phyloP scores from a whole-genome alignment of 78 protist genomes.

The Speleostelium caveatum region DNA sequence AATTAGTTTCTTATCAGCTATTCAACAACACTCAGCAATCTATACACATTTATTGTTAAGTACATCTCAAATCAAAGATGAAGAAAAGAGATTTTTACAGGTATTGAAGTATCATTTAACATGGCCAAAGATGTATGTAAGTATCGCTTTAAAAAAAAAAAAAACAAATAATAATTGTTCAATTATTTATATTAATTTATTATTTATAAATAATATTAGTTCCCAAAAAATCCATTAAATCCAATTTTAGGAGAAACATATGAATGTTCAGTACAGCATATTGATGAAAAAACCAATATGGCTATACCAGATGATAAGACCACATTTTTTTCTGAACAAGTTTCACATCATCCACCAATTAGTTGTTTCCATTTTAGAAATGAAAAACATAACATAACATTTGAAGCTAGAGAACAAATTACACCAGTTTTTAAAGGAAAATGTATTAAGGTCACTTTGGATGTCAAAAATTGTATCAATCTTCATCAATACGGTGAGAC shows the following conservation, averaged over 20 bases:
- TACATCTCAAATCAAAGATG: conserved; percentile 39
- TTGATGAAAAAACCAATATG: conserved; percentile 39
- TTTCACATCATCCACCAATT: conserved; percentile 73
- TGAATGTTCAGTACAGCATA: conserved; percentile 42
- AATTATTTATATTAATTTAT: not conserved
- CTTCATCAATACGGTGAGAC: conserved; percentile 20
- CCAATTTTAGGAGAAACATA: conserved; percentile 67
- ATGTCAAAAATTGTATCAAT: conserved; percentile 18
- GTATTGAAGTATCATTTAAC: conserved; percentile 68
- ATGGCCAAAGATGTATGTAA: conserved; percentile 77
- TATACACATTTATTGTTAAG: conserved; percentile 29
- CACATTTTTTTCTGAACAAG: conserved; percentile 41
- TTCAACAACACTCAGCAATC: conserved; percentile 70
- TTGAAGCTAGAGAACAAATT: conserved; percentile 37
- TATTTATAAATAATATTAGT: conserved; percentile 1
- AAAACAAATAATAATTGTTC: not conserved
- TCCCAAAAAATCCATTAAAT: conserved; percentile 77
- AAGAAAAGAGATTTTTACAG: conserved; percentile 62
- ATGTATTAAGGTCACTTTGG: conserved; percentile 54
- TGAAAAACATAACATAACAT: conserved; percentile 44
- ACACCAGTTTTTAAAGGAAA: conserved; percentile 80
- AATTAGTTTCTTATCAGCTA: conserved; percentile 39
- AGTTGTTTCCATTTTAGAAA: conserved; percentile 48
- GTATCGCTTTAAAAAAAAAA: not conserved
- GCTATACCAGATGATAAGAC: conserved; percentile 25